Conservation (phyloP, 1,284 basidiomycete species). For the Hymenochaete sp. region DNA sequence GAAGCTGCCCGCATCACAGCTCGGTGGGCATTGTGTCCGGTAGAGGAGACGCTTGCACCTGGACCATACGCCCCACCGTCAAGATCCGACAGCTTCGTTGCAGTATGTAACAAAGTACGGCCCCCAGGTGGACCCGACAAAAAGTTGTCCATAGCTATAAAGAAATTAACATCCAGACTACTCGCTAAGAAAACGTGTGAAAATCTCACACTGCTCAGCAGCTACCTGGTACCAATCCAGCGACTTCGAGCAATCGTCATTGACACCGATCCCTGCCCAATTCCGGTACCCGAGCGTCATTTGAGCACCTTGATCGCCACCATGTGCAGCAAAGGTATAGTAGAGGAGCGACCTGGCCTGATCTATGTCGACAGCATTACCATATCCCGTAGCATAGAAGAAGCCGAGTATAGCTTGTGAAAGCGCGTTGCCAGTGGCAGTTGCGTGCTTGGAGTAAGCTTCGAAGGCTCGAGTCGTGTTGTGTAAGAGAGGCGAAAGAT, state of each 20-base stretch:
- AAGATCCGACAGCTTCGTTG: conserved; percentile 83
- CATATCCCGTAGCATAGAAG: conserved; percentile 82
- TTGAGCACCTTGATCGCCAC: conserved; percentile 79
- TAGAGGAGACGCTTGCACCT: conserved; percentile 86
- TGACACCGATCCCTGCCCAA: conserved; percentile 89
- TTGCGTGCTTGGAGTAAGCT: conserved; percentile 53
- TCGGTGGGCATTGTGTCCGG: conserved; percentile 60
- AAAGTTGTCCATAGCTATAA: conserved; percentile 64
- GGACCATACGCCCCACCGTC: conserved; percentile 89
- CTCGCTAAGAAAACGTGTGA: not conserved
- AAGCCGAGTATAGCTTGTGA: conserved; percentile 82
- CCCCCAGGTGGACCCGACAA: conserved; percentile 87
- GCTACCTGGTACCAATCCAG: conserved; percentile 83
- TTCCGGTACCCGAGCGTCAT: conserved; percentile 94
- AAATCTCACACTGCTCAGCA: conserved; percentile 63
- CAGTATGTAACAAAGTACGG: conserved; percentile 72
- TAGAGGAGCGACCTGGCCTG: conserved; percentile 80
- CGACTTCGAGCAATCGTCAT: conserved; percentile 77
- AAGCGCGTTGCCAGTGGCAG: conserved; percentile 66
- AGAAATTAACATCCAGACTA: not conserved
- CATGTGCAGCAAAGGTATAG: conserved; percentile 88
- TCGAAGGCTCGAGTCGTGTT: conserved; percentile 55
- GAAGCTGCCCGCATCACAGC: conserved; percentile 79
- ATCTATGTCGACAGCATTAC: conserved; percentile 55
- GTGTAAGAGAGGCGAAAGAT: conserved; percentile 56